phyloP scores from a whole-genome alignment of 2,329 filamentous ascomycete genomes.

The Kalmusia sp. region DNA sequence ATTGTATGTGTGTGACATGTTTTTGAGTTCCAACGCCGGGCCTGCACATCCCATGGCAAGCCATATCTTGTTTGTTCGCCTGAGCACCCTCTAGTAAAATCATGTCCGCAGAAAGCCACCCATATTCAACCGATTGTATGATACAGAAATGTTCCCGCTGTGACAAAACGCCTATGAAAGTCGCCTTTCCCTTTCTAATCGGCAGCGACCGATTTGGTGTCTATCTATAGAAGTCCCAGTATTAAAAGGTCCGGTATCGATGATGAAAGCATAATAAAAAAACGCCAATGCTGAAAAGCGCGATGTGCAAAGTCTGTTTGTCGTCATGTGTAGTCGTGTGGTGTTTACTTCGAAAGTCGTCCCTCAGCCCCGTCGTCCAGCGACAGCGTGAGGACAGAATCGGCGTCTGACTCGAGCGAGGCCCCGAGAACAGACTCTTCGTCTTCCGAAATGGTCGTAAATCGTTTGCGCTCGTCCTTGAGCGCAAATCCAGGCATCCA shows the following conservation, averaged over 20 bases:
- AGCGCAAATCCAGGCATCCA: conserved; percentile 62
- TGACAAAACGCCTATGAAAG: conserved; percentile 17
- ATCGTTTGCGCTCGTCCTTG: conserved; percentile 63
- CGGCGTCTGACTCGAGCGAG: conserved; percentile 35
- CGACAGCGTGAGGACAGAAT: conserved; percentile 42
- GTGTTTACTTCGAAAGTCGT: conserved; percentile 37
- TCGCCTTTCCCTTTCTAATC: conserved; percentile 11
- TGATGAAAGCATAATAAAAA: conserved; percentile 14
- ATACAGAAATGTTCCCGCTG: conserved; percentile 10
- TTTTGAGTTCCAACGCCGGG: conserved; percentile 24
- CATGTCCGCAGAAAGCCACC: conserved; percentile 17
- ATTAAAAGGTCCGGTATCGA: conserved; percentile 22
- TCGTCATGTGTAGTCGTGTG: conserved; percentile 23
- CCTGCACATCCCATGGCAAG: conserved; percentile 10
- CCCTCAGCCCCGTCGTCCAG: conserved; percentile 37
- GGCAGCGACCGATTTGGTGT: conserved; percentile 10
- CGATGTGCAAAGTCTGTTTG: conserved; percentile 16
- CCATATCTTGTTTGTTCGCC: conserved; percentile 10
- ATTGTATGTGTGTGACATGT: conserved; percentile 21
- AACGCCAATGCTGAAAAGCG: conserved; percentile 5
- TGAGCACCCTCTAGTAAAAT: conserved; percentile 15
- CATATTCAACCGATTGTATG: conserved; percentile 6
- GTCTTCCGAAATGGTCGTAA: conserved; percentile 32
- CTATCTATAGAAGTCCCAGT: conserved; percentile 18
- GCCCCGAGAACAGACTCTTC: conserved; percentile 36